phyloP scores from a whole-genome alignment of 768 basidiomycete species.

The Leccinum subgranulosum region DNA sequence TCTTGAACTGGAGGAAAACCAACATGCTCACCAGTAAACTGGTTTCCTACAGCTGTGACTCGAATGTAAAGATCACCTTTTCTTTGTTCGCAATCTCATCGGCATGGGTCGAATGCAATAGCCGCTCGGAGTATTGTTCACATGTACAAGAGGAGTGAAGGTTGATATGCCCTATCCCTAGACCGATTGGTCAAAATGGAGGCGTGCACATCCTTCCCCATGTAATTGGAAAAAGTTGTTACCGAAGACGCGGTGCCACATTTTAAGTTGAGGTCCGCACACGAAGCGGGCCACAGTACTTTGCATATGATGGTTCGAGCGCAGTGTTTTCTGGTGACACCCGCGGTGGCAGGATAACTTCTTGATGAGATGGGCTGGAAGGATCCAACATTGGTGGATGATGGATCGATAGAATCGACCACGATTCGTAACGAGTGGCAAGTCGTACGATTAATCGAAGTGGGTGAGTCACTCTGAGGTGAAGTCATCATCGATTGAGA shows the following conservation, averaged over 20 bases:
- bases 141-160: constrained; percentile 44
- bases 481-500: background rate
- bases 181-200: constrained; percentile 33
- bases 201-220: constrained; percentile 42
- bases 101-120: constrained; percentile 46
- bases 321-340: background rate
- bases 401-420: background rate
- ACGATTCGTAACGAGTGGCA: background rate
- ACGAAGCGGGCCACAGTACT: background rate
- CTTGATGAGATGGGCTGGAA: background rate
- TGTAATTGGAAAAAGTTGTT: constrained; percentile 39
- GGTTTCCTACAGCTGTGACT: constrained; percentile 49
- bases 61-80: constrained; percentile 39
- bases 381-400: background rate
- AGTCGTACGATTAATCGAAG: background rate
- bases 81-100: constrained; percentile 41
- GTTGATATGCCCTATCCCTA: constrained; percentile 20
- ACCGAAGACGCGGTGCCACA: background rate
- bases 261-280: background rate
- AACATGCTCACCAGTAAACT: constrained; percentile 46
- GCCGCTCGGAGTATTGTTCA: constrained; percentile 36
- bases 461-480: background rate
- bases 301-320: background rate
- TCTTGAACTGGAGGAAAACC: background rate
- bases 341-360: background rate